Conservation (phyloP, 768 basidiomycete species). For the Leucocoprinus birnbaumii region DNA sequence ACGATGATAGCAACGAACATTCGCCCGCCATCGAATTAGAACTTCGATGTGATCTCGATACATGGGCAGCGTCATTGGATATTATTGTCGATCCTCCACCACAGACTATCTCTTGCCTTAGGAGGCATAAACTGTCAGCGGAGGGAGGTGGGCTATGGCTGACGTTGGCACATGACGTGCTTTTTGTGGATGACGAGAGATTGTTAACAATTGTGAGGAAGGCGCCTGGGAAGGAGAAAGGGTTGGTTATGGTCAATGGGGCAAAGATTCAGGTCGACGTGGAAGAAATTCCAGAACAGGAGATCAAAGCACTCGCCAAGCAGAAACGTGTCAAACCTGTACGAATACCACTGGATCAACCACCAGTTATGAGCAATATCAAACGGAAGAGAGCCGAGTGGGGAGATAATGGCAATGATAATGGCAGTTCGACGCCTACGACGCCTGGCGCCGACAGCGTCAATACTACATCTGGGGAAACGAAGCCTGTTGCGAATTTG, state of each 20-base stretch:
- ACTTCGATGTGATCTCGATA: conserved; percentile 87
- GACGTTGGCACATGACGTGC: conserved; percentile 81
- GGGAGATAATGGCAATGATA: conserved; percentile 48
- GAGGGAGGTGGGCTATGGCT: conserved; percentile 95
- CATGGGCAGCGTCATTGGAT: conserved; percentile 81
- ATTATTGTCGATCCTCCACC: conserved; percentile 94
- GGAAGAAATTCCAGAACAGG: conserved; percentile 83
- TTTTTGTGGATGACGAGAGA: conserved; percentile 76
- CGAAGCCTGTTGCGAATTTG: conserved; percentile 11
- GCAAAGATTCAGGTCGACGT: conserved; percentile 80
- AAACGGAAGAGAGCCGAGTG: conserved; percentile 70
- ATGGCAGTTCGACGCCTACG: conserved; percentile 13
- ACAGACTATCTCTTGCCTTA: conserved; percentile 74
- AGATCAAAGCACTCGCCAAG: conserved; percentile 79
- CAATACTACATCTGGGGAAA: conserved; percentile 8
- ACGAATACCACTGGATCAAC: conserved; percentile 91
- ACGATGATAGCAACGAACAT: conserved; percentile 25
- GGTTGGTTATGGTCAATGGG: conserved; percentile 87
- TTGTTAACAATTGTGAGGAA: conserved; percentile 72
- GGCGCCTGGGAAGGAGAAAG: conserved; percentile 77
- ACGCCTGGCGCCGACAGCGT: conserved; percentile 7
- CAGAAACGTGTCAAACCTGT: conserved; percentile 84
- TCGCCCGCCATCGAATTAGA: conserved; percentile 79
- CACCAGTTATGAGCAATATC: conserved; percentile 73
- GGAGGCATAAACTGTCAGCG: conserved; percentile 80